Percentiles rank a stretch among this genome's conserved stretches.
phyloP scores from a whole-genome alignment of 495 filamentous ascomycete genomes.

The Hypoxylon subgilvum region DNA sequence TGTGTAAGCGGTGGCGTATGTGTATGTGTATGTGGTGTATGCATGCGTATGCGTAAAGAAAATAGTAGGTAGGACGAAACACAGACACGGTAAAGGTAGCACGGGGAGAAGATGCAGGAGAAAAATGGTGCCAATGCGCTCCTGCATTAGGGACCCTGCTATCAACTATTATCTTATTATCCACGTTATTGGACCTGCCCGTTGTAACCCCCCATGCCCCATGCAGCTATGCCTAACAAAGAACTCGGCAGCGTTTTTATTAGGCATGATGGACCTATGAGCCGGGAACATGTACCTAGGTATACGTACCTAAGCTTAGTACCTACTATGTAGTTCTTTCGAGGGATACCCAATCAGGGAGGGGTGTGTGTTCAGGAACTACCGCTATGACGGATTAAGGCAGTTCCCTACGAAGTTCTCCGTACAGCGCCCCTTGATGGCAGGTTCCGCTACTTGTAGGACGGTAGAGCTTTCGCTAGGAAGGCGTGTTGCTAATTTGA shows the following conservation, averaged over 20 bases:
- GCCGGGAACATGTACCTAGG: conserved; percentile 28
- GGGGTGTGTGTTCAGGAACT: conserved; percentile 27
- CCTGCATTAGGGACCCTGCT: conserved; percentile 11
- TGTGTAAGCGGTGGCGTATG: neutral
- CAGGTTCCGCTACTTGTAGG: conserved; percentile 6
- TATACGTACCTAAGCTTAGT: neutral
- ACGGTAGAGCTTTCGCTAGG: conserved; percentile 21
- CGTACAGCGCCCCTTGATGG: neutral
- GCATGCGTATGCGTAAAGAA: conserved; percentile 7
- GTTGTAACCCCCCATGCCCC: conserved; percentile 32
- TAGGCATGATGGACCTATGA: conserved; percentile 38
- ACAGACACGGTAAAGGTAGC: conserved; percentile 4
- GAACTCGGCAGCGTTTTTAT: conserved; percentile 36
- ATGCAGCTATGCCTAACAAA: conserved; percentile 41
- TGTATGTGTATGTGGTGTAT: conserved; percentile 6
- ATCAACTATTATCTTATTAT: conserved; percentile 39
- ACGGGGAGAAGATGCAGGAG: conserved; percentile 16
- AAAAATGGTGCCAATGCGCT: conserved; percentile 28
- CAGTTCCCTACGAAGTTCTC: neutral
- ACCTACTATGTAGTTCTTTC: too few relatives aligned
- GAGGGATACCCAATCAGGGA: too few relatives aligned
- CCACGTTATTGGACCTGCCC: conserved; percentile 39
- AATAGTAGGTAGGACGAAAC: conserved; percentile 21
- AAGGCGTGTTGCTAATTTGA: conserved; percentile 32
- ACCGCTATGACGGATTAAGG: conserved; percentile 19